phyloP scores from a whole-genome alignment of 2,329 filamentous ascomycete species.

The Fusarium concolor region DNA sequence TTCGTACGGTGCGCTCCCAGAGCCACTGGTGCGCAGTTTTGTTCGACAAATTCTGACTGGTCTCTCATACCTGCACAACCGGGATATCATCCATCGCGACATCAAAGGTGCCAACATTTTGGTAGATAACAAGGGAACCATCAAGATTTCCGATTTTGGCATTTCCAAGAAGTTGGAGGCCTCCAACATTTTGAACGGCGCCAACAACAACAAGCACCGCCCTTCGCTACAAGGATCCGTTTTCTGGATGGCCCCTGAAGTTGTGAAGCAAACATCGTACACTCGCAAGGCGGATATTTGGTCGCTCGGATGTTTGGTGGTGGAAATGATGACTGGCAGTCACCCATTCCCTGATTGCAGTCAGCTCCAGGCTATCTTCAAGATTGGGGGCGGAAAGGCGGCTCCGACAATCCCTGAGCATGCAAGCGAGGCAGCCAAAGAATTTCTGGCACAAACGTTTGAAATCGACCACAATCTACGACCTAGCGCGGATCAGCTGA shows the following conservation, averaged over 20 bases:
- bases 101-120: slow-evolving; percentile 99
- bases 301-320: slow-evolving; percentile 95
- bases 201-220: slow-evolving; percentile 74
- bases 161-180: slow-evolving; percentile 98
- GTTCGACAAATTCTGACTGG: slow-evolving; percentile 95
- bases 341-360: slow-evolving; percentile 98
- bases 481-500: slow-evolving; percentile 90
- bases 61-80: slow-evolving; percentile 90
- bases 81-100: slow-evolving; percentile 97
- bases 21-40: slow-evolving; percentile 94
- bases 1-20: slow-evolving; percentile 94
- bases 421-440: slow-evolving; percentile 84
- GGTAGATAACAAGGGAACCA: slow-evolving; percentile 97
- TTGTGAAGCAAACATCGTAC: slow-evolving; percentile 97
- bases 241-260: slow-evolving; percentile 99
- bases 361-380: slow-evolving; percentile 98
- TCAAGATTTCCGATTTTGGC: slow-evolving; percentile 99
- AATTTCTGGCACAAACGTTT: slow-evolving; percentile 89
- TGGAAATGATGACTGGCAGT: slow-evolving; percentile 98
- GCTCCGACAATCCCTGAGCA: slow-evolving; percentile 89
- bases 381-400: slow-evolving; percentile 90
- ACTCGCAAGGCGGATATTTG: slow-evolving; percentile 99
- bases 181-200: slow-evolving; percentile 80
- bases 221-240: slow-evolving; percentile 94
- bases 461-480: slow-evolving; percentile 94